phyloP scores from a whole-genome alignment of 192 early-diverging fungal genomes.

The Coemansia sp. region DNA sequence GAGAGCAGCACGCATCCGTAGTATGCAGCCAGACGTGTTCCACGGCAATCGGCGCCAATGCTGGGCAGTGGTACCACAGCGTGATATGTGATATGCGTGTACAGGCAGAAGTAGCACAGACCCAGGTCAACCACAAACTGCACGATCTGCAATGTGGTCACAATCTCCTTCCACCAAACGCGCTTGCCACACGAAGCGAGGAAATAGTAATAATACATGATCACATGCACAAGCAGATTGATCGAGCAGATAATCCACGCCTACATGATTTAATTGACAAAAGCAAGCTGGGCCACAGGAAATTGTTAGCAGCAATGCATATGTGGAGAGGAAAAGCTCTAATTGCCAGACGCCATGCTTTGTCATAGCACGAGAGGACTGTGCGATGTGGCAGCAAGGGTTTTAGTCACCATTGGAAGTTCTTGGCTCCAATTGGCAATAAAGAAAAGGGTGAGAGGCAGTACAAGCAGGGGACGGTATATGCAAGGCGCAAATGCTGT shows the following conservation, averaged over 20 bases:
- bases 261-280: conserved; percentile 16
- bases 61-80: conserved; percentile 66
- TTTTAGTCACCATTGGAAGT: background rate
- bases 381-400: background rate
- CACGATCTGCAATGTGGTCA: conserved; percentile 89
- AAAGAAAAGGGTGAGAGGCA: background rate
- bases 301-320: background rate
- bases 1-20: conserved; percentile 77
- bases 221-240: conserved; percentile 86
- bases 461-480: background rate
- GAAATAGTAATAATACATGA: conserved; percentile 94
- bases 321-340: background rate
- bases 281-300: background rate
- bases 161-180: conserved; percentile 92
- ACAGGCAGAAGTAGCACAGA: conserved; percentile 82
- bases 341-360: background rate
- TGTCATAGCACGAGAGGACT: background rate
- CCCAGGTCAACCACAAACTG: conserved; percentile 88
- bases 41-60: conserved; percentile 70
- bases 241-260: conserved; percentile 60
- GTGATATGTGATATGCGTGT: conserved; percentile 72
- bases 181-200: conserved; percentile 72
- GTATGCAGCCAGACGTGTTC: conserved; percentile 71
- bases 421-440: background rate
- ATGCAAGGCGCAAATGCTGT: background rate